Base-by-base conservation (phyloP, 768 basidiomycete species). In the Calocera cornea region DNA sequence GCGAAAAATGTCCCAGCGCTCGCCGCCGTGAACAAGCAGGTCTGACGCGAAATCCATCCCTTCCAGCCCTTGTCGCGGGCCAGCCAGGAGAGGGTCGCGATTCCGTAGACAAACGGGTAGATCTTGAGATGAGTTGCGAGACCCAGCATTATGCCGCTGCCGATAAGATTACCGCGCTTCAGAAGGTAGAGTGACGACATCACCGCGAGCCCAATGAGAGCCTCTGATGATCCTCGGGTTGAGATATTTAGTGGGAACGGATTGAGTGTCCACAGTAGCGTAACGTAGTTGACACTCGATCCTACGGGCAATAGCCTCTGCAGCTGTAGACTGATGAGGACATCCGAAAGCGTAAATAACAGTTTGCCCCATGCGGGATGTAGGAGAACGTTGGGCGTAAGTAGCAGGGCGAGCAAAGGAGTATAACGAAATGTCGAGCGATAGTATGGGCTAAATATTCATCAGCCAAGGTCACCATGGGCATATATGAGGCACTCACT, bases 381-480 rank as follows among this genome's bases (percentile, higher is more conserved):
- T 12, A 94, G 70, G 79, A 87, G 82, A 69, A 81, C 82, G 73
- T 93, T 95, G 11, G 95, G 94, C 1, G 86, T 79, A 31, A 97
- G 78, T 17, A 97, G 76, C 1, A 92, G 75, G 1, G 97, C 90
- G 14, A 99, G 83, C 34, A 99, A 78, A 7, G 97, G 97, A 0
- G 97, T 98, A 76, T 99, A 99, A 22, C 97, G 89, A 75, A 95
- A 99, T 0, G 97, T 99, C 71, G 89, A 85, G 41, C 97, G 83
- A 12, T 81, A 83, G 75, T 98, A 99, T 8, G 97, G 97, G 73
- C 92, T 97, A 72, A 0, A 66, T 27, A 70, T 67, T 31, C 49
- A 27, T 3, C 65, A 8, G 8, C 38, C 31, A 64, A 49, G n/a
- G 31, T 69, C 63, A 69, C 22, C 65, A 68, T 63, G 40, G 17